Evolutionary conservation across 2,329 filamentous ascomycete species (phyloP), one percentile per base, ranked within the genome.

Genomic region (Trichoderma atrobrunneum): DNA sequence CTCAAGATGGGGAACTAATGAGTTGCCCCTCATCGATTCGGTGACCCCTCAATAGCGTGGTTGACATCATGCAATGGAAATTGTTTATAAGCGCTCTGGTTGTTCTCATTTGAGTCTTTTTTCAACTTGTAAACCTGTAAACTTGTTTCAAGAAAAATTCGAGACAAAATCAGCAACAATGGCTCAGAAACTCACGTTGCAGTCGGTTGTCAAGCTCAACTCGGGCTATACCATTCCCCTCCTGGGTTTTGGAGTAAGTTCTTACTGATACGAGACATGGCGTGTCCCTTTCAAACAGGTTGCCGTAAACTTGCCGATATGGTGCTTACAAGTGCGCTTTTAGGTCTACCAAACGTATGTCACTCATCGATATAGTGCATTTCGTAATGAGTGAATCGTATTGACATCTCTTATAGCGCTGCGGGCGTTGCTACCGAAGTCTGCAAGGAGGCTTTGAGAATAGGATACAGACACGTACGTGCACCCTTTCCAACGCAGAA

Each of bases 291-390:
- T 61, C 6, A 36, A 18, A 39, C 36, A 7, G 34, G 34, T 39
- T 39, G 36, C 16, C 16, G 16, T 39, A 39, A 18, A 24, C 54
- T 32, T 54, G 54, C 56, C 36, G 26, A 28, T 26, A 61, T 32
- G 56, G 66, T 61, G 66, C 66, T 69, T 24, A 61, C 66, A 7
- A 24, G 56, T 30, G 66, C 24, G 24, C 60, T 30, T 64, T 64
- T 70, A 88, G 86, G 83, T 88, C 72, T 88, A 86, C 77, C 83
- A 87, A 80, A 86, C 83, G 87, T 88, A 76, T 82, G 82, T 74
- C 43, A 60, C 57, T 34, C 7, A 1, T 32, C 16, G 16, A 34
- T 18, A 48, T 5, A 26, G 60, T 14, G n/a, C 39, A 28, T n/a
- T 11, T 32, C 7, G 14, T 16, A 14, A 34, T 36, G 21, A 18